Base-by-base conservation (phyloP, 768 basidiomycete genomes). In the Exsudoporus frostii region DNA sequence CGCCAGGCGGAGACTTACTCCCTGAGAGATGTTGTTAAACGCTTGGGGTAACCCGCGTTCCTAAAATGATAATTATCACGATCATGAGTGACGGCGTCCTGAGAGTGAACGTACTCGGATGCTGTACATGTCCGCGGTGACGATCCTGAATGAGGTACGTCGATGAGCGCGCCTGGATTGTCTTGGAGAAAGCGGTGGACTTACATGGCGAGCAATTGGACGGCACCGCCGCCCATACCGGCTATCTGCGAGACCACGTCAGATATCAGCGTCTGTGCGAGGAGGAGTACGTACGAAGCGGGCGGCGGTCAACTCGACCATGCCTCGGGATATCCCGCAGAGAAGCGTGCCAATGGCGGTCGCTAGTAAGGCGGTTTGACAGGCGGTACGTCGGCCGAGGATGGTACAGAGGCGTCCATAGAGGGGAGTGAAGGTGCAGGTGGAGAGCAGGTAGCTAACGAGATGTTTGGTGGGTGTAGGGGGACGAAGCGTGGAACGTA, bases 371-470 rank as follows among this genome's bases (percentile, higher is more conserved):
- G 88, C 88, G 0, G 74, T 71, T 51, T 83, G 84, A 61, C 83
- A 85, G 4, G 88, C 88, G 11, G 79, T 80, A 45, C 80, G 76
- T 15, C 89, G 72, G 6, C 89, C 89, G 65, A 90, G 68, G 10
- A 86, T 85, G 63, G 87, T 85, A 57, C 81, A 86, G 6, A 92
- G 73, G 4, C 88, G 80, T 22, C 89, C 89, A 63, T 90, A 91
- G 6, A 91, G 73, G 0, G 87, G 89, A 0, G 89, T 90, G 57
- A 90, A 90, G 3, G 88, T 87, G 66, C 85, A 88, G 4, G 81
- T 86, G 4, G 89, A 85, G 14, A 91, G 78, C 8, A 91, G 71
- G 67, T 88, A 90, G 27, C 53, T 59, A 40, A 52, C 5, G 40
- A 29, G 25, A 33, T 17, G 15, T 7, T 27, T 22, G 5, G 14